Conservation (phyloP, 2,329 filamentous ascomycete species). For the Ilyonectria robusta region DNA sequence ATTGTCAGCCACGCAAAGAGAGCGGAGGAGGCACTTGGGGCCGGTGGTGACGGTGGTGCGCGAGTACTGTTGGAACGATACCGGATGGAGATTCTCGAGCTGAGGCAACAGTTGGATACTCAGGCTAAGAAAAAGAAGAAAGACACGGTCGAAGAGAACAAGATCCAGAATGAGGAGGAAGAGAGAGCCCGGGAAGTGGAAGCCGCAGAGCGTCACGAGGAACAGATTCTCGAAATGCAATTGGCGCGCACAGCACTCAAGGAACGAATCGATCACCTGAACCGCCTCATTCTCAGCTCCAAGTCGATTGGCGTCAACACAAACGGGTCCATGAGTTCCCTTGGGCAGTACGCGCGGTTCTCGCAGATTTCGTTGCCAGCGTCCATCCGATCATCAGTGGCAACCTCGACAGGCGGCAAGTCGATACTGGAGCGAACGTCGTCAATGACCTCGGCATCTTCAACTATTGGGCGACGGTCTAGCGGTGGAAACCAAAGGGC, state of each 20-base stretch:
- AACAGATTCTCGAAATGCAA: constrained; percentile 99
- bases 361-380: constrained; percentile 70
- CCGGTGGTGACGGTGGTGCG: constrained; percentile 86
- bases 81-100: constrained; percentile 89
- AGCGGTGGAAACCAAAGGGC: constrained; percentile 58
- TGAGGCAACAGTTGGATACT: constrained; percentile 85
- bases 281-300: constrained; percentile 93
- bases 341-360: constrained; percentile 73
- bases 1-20: constrained; percentile 97
- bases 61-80: constrained; percentile 93
- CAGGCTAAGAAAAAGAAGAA: constrained; percentile 79
- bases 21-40: constrained; percentile 88
- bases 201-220: constrained; percentile 88
- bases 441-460: constrained; percentile 76
- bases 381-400: constrained; percentile 78
- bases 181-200: constrained; percentile 84
- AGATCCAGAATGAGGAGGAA: constrained; percentile 75
- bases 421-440: constrained; percentile 73
- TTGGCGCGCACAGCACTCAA: constrained; percentile 95
- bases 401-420: constrained; percentile 69
- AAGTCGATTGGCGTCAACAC: constrained; percentile 95
- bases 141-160: constrained; percentile 73
- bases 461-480: constrained; percentile 70
- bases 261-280: constrained; percentile 97
- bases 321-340: constrained; percentile 78